Percentiles rank a stretch among this genome's conserved stretches.
These are phyloP conservation scores for Psilocybe sp. DNA, from an alignment of 768 basidiomycete genomes.

Conservation along the genomic window DNA sequence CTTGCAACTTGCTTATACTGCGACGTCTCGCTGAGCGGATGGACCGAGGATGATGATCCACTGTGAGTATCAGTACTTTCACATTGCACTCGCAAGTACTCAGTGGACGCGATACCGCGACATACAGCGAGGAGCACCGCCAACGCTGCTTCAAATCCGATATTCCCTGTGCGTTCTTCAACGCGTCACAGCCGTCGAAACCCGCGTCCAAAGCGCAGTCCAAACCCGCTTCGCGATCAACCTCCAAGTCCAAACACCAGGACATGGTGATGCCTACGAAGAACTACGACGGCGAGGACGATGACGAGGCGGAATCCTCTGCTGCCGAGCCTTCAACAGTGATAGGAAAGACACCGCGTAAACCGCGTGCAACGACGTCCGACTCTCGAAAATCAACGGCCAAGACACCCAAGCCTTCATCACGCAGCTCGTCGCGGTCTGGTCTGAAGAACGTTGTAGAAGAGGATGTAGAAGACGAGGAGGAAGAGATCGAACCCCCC, in stretches of 20 bases:
- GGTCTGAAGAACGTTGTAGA: constrained; percentile 22
- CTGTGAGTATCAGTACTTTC: constrained; percentile 49
- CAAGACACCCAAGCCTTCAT: constrained; percentile 18
- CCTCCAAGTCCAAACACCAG: constrained; percentile 27
- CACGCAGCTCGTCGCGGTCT: constrained; percentile 19
- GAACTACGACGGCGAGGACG: constrained; percentile 36
- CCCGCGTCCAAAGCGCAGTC: constrained; percentile 30
- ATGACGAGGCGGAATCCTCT: constrained; percentile 15
- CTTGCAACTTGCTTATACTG: constrained; percentile 87
- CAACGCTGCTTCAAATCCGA: constrained; percentile 54
- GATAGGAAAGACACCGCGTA: constrained; percentile 13
- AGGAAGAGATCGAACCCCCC: constrained; percentile 9
- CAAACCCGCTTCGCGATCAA: constrained; percentile 27
- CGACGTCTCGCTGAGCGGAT: constrained; percentile 73
- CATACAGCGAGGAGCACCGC: constrained; percentile 69
- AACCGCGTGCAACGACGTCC: constrained; percentile 20
- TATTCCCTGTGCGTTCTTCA: constrained; percentile 40
- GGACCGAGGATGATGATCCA: constrained; percentile 88
- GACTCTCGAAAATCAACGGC: constrained; percentile 16
- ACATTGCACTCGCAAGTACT: not conserved
- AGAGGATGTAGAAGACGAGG: constrained; percentile 19
- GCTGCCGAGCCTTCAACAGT: constrained; percentile 9
- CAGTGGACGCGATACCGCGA: constrained; percentile 4
- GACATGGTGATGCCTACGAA: constrained; percentile 38
- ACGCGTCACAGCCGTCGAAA: constrained; percentile 17